A percentile compares a stretch with the other conserved stretches of the same genome.
Evolutionary conservation across 306 rosid species (phyloP).

Genomic region (Pueraria montana): DNA sequence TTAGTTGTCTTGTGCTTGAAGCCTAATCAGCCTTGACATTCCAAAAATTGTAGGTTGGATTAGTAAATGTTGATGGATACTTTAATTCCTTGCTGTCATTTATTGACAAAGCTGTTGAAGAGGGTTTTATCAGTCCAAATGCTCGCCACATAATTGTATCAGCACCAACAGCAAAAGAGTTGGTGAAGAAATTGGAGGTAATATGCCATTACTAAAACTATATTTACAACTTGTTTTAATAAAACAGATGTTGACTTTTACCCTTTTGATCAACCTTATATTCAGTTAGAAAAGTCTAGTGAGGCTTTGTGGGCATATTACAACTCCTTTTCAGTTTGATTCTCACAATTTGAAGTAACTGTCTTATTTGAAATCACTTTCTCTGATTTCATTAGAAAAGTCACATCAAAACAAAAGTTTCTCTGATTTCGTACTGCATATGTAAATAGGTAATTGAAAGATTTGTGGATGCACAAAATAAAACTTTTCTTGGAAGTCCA

Average conservation of each 20-base stretch:
- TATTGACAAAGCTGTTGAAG: slow-evolving; percentile 98
- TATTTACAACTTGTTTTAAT: slow-evolving; percentile 50
- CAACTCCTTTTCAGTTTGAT: slow-evolving; percentile 40
- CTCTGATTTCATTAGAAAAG: slow-evolving; percentile 32
- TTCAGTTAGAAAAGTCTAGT: background rate
- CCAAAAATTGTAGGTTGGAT: slow-evolving; percentile 76
- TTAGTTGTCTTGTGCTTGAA: background rate
- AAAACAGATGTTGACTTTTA: slow-evolving; percentile 9
- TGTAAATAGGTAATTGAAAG: slow-evolving; percentile 24
- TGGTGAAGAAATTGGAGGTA: slow-evolving; percentile 98
- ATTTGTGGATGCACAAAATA: slow-evolving; percentile 51
- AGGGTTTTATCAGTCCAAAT: slow-evolving; percentile 91
- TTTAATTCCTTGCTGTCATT: slow-evolving; percentile 90
- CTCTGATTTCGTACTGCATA: slow-evolving; percentile 24
- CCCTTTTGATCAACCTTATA: no score
- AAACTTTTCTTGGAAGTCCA: background rate
- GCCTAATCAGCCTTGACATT: slow-evolving; percentile 39
- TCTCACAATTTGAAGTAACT: slow-evolving; percentile 39
- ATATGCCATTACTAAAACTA: slow-evolving; percentile 5
- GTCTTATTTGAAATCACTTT: slow-evolving; percentile 61
- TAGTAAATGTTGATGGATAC: slow-evolving; percentile 97
- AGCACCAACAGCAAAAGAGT: slow-evolving; percentile 92
- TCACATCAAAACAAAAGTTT: slow-evolving; percentile 43
- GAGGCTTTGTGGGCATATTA: background rate
- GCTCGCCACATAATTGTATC: slow-evolving; percentile 97